Conservation (phyloP, 2,329 filamentous ascomycete species). For the Nemania sp. region DNA sequence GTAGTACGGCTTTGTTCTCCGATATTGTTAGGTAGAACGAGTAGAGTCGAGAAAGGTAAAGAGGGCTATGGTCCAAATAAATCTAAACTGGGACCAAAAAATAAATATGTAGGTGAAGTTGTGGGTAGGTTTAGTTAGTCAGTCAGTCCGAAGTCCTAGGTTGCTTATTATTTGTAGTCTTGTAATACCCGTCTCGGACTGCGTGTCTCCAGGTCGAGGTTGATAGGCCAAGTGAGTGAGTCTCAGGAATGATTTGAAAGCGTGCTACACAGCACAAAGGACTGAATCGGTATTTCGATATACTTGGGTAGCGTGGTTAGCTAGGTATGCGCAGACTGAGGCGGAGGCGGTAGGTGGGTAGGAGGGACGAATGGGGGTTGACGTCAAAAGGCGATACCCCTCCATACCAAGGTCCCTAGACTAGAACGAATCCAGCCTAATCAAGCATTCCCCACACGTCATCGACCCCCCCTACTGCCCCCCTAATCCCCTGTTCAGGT, state of each 20-base stretch:
- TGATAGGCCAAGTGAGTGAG: not conserved
- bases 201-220: not conserved
- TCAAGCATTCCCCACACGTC: slow-evolving; percentile 42
- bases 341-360: not conserved
- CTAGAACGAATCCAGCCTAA: not conserved
- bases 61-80: not conserved
- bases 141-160: slow-evolving; percentile 15
- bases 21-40: not conserved
- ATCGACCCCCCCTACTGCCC: slow-evolving; percentile 37
- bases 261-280: not conserved
- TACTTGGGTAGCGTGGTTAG: not conserved
- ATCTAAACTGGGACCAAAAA: not conserved
- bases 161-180: not conserved
- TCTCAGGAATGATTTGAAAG: not conserved
- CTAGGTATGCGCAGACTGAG: no score
- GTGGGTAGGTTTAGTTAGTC: no score
- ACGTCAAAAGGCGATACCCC: slow-evolving; percentile 42
- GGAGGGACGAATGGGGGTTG: slow-evolving; percentile 25
- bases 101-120: not conserved
- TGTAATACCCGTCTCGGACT: not conserved
- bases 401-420: slow-evolving; percentile 10
- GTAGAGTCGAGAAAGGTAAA: not conserved
- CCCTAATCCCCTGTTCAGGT: slow-evolving; percentile 12
- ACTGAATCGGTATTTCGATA: not conserved
- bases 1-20: not conserved